Evolutionary conservation across 2,329 filamentous ascomycete genomes (phyloP).

Genomic region (Cladosporium sp.): DNA sequence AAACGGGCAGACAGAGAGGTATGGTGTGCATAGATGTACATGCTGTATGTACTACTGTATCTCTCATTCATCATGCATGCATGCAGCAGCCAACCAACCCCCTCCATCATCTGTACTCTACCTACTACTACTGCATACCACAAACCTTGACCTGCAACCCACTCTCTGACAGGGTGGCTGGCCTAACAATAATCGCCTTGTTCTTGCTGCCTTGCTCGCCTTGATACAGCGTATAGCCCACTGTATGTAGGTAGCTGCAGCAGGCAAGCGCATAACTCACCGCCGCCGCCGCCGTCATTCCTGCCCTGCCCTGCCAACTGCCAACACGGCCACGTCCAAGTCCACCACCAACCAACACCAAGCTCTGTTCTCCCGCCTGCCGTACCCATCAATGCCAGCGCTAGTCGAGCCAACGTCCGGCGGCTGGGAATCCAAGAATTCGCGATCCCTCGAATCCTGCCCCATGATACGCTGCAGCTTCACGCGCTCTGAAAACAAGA

Average conservation of each 20-base stretch:
- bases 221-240: neutral
- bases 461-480: conserved; percentile 4
- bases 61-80: conserved; percentile 4
- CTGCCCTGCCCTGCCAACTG: neutral
- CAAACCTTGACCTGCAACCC: neutral
- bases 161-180: conserved; percentile 4
- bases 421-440: neutral
- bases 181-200: conserved; percentile 4
- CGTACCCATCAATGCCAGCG: neutral
- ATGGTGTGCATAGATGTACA: neutral
- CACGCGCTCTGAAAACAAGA: conserved; percentile 12
- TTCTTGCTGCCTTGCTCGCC: neutral
- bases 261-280: neutral
- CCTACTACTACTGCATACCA: neutral
- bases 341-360: neutral
- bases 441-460: neutral
- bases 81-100: neutral
- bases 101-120: neutral
- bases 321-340: neutral
- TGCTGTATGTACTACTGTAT: neutral
- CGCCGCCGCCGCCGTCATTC: neutral
- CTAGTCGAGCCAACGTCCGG: neutral
- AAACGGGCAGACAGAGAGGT: neutral
- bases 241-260: neutral
- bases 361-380: neutral